Conservation (phyloP, 352 stramenopile genomes). For the Phytopythium ostracodes region DNA sequence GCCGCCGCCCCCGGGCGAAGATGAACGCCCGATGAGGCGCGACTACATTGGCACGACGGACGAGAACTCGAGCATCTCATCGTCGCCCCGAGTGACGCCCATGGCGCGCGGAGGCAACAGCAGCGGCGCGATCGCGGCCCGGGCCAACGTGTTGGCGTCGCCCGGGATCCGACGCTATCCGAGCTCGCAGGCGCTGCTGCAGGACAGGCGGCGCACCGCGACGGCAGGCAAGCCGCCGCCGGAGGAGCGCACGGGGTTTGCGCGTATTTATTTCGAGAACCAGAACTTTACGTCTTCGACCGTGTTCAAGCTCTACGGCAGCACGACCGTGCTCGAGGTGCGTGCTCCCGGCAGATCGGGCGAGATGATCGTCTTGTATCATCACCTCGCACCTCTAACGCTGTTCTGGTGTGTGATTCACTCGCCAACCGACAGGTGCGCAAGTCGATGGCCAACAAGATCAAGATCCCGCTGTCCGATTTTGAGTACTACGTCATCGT, state of each 20-base stretch:
- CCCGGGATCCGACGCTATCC: neutral
- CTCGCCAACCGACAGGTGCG: conserved; percentile 21
- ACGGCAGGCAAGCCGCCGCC: conserved; percentile 17
- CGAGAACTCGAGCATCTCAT: conserved; percentile 1
- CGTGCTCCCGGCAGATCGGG: neutral
- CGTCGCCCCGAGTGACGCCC: conserved; percentile 1
- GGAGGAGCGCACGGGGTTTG: conserved; percentile 65
- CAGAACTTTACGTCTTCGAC: conserved; percentile 79
- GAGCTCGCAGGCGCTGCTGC: neutral
- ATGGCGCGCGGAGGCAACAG: neutral
- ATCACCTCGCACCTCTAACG: neutral
- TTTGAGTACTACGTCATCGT: conserved; percentile 79
- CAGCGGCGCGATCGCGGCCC: neutral
- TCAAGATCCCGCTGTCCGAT: conserved; percentile 61
- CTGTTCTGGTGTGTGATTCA: neutral
- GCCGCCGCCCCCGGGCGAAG: neutral
- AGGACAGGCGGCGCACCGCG: conserved; percentile 1
- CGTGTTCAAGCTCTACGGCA: conserved; percentile 67
- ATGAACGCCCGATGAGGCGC: neutral
- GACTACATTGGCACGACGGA: conserved; percentile 3
- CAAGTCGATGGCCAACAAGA: conserved; percentile 78
- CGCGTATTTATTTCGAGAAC: conserved; percentile 84
- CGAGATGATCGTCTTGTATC: neutral
- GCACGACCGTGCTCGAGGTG: conserved; percentile 71
- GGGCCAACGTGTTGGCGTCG: neutral